phyloP scores from a whole-genome alignment of 305 asterid species.

The Petunia hybrid region DNA sequence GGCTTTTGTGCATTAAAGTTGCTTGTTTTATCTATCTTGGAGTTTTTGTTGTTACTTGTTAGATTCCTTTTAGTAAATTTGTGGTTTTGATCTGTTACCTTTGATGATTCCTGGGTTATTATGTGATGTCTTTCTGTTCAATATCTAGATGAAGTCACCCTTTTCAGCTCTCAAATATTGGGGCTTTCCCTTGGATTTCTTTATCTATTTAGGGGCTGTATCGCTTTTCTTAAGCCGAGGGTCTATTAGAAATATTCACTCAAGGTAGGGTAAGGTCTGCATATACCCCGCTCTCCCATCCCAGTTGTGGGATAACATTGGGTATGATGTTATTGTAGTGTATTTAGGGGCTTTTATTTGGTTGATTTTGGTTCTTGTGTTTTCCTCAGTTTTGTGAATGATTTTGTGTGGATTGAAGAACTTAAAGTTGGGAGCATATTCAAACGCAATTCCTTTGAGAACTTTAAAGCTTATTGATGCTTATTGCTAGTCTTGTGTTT shows the following conservation, averaged over 20 bases:
- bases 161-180: slow-evolving; percentile 5
- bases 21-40: background rate
- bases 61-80: slow-evolving; percentile 38
- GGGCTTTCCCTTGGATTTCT: background rate
- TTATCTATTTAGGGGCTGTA: too few species aligned
- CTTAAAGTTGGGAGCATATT: background rate
- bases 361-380: background rate
- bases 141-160: background rate
- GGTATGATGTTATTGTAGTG: background rate
- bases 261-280: too few species aligned
- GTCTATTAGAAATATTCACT: too few species aligned
- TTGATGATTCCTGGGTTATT: slow-evolving; percentile 25
- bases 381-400: background rate
- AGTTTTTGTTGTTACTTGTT: slow-evolving; percentile 25
- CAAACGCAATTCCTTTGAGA: background rate
- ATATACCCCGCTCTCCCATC: too few species aligned
- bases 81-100: slow-evolving; percentile 25
- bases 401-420: slow-evolving; percentile 27
- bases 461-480: background rate
- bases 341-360: slow-evolving; percentile 30
- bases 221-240: too few species aligned
- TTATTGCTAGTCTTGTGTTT: background rate
- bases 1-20: background rate
- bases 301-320: too few species aligned
- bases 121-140: background rate